Percentiles rank a stretch among this genome's conserved stretches.
These are phyloP conservation scores for Ogataea neopini DNA, from an alignment of 805 yeast genomes.

Conservation along the genomic window DNA sequence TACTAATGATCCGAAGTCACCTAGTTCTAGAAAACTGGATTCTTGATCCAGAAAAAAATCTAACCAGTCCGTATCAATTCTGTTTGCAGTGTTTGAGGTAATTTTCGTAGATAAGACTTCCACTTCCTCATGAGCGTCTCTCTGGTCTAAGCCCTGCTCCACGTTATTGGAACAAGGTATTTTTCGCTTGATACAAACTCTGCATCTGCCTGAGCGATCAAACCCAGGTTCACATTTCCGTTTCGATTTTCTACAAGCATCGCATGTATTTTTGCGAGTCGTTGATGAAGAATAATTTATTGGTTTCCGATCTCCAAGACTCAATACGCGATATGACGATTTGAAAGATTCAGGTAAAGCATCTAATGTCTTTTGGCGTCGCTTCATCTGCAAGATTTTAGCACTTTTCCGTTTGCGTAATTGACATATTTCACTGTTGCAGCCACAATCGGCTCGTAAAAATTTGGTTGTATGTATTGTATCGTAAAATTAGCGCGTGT, in stretches of 20 bases:
- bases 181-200: not conserved
- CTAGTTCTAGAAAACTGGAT: slow-evolving; percentile 9
- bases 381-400: not conserved
- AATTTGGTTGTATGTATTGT: too few species aligned
- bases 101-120: not conserved
- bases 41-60: slow-evolving; percentile 10
- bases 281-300: not conserved
- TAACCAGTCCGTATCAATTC: slow-evolving; percentile 10
- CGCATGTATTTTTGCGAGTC: not conserved
- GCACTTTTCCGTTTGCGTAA: not conserved
- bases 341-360: not conserved
- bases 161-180: not conserved
- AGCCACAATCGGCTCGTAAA: too few species aligned
- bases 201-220: not conserved
- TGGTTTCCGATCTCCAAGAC: not conserved
- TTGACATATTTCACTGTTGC: not conserved
- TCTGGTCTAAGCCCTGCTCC: too few species aligned
- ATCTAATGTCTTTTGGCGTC: not conserved
- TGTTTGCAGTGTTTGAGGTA: not conserved
- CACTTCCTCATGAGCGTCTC: too few species aligned
- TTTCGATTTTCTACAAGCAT: slow-evolving; percentile 5
- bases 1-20: slow-evolving; percentile 5
- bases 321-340: not conserved
- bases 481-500: too few species aligned
- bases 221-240: not conserved